Conservation (phyloP, 257 asterid genomes). For the Penstemon barbatus region DNA sequence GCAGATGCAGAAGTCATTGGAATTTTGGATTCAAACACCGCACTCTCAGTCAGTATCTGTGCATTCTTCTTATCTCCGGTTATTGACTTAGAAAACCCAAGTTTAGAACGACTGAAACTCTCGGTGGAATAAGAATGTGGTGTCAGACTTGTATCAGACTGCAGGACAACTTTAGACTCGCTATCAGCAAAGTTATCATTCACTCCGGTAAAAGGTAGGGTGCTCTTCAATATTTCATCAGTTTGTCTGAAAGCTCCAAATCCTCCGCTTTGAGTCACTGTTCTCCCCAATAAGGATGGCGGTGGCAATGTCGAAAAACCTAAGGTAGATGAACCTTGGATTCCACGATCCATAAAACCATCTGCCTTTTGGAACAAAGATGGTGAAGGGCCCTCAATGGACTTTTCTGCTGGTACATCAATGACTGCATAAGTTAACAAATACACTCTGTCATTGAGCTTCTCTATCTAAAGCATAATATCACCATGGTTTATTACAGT, state of each 20-base stretch:
- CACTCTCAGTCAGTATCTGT: conserved; percentile 20
- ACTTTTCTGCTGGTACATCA: conserved; percentile 40
- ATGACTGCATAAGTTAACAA: conserved; percentile 39
- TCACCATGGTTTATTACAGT: conserved; percentile 11
- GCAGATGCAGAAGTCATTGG: conserved; percentile 36
- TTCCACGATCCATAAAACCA: conserved; percentile 35
- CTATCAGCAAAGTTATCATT: conserved; percentile 30
- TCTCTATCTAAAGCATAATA: conserved; percentile 18
- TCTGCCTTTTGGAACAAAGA: conserved; percentile 38
- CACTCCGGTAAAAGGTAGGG: conserved; percentile 29
- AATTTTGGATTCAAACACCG: conserved; percentile 29
- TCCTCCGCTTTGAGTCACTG: conserved; percentile 31
- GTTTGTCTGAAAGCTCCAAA: conserved; percentile 29
- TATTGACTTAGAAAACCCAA: conserved; percentile 36
- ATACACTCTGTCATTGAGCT: conserved; percentile 6
- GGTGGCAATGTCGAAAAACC: conserved; percentile 28
- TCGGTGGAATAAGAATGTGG: conserved; percentile 31
- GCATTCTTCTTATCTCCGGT: conserved; percentile 35
- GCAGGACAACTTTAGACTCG: conserved; percentile 34
- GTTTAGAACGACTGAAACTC: conserved; percentile 30
- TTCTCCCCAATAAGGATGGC: conserved; percentile 33
- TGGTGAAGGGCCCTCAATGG: conserved; percentile 31
- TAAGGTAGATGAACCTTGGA: conserved; percentile 35
- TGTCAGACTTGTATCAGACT: conserved; percentile 31
- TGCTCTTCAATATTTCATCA: conserved; percentile 38